These are phyloP conservation scores for Serendipita sp. DNA, from an alignment of 768 basidiomycete genomes.

Conservation along the genomic window DNA sequence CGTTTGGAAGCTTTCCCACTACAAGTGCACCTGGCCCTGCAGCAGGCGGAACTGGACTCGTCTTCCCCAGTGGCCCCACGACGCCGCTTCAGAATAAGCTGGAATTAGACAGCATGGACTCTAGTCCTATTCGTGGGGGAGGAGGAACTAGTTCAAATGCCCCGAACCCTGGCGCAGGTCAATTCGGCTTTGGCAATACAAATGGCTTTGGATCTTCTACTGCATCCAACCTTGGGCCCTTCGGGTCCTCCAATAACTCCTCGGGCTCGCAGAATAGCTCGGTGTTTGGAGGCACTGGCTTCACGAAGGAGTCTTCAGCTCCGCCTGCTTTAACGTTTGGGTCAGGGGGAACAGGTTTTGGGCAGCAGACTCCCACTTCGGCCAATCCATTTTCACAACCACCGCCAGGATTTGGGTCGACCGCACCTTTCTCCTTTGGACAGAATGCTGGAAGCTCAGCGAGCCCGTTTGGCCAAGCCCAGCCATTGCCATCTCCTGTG, in stretches of 20 bases:
- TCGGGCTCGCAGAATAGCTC: too few relatives aligned
- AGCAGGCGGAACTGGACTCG: background rate
- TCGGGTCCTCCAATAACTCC: too few relatives aligned
- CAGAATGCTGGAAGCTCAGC: background rate
- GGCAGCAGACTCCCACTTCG: background rate
- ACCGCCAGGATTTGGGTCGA: background rate
- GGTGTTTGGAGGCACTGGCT: too few relatives aligned
- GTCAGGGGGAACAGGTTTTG: background rate
- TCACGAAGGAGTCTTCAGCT: too few relatives aligned
- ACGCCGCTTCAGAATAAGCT: background rate
- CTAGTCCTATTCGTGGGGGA: conserved; percentile 4
- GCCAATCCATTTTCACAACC: background rate
- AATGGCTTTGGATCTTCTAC: background rate
- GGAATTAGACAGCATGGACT: conserved; percentile 1
- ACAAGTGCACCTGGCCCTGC: background rate
- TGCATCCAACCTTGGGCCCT: background rate
- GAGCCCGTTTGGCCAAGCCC: background rate
- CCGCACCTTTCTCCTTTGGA: background rate
- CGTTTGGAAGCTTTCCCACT: background rate
- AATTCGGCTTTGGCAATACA: background rate
- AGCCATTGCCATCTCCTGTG: background rate
- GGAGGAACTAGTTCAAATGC: background rate
- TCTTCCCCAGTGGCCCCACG: conserved; percentile 1
- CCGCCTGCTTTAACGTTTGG: background rate
- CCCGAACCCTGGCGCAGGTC: background rate